These are phyloP conservation scores for Ganoderma multipileum DNA, from an alignment of 1,284 basidiomycete genomes.

Conservation along the genomic window DNA sequence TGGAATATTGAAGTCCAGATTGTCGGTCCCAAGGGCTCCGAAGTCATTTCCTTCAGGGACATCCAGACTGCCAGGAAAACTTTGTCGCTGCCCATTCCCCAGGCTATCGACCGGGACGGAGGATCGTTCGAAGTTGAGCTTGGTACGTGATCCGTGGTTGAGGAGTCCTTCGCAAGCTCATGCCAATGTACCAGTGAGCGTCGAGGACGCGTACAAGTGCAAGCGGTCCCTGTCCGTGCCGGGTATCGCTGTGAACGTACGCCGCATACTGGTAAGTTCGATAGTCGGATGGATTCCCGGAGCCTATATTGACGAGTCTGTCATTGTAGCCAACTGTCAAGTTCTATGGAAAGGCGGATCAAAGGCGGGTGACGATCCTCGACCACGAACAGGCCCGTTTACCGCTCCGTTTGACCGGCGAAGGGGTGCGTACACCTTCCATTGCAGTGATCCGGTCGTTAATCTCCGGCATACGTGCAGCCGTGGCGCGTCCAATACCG, in stretches of 20 bases:
- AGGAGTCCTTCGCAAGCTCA: background rate
- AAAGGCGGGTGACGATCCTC: slow-evolving; percentile 71
- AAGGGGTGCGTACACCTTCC: slow-evolving; percentile 65
- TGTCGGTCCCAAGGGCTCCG: slow-evolving; percentile 70
- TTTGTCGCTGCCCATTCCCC: slow-evolving; percentile 71
- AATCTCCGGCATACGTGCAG: slow-evolving; percentile 45
- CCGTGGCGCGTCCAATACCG: slow-evolving; percentile 88
- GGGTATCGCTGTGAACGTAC: slow-evolving; percentile 89
- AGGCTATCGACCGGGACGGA: slow-evolving; percentile 71
- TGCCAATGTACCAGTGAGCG: slow-evolving; percentile 59
- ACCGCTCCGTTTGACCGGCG: slow-evolving; percentile 86
- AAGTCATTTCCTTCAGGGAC: slow-evolving; percentile 60
- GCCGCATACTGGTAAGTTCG: slow-evolving; percentile 72
- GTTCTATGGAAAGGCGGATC: slow-evolving; percentile 74
- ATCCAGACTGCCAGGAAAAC: slow-evolving; percentile 65
- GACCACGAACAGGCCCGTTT: slow-evolving; percentile 78
- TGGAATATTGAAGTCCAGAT: slow-evolving; percentile 87
- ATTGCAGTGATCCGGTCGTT: slow-evolving; percentile 13
- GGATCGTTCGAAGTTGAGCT: slow-evolving; percentile 85
- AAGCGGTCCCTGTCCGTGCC: slow-evolving; percentile 79
- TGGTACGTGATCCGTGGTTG: slow-evolving; percentile 49
- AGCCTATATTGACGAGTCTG: background rate
- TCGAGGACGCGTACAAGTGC: slow-evolving; percentile 92
- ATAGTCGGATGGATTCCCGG: background rate
- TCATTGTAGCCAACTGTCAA: slow-evolving; percentile 77